phyloP scores from a whole-genome alignment of 2,329 filamentous ascomycete genomes.

The Diaporthe sp. region DNA sequence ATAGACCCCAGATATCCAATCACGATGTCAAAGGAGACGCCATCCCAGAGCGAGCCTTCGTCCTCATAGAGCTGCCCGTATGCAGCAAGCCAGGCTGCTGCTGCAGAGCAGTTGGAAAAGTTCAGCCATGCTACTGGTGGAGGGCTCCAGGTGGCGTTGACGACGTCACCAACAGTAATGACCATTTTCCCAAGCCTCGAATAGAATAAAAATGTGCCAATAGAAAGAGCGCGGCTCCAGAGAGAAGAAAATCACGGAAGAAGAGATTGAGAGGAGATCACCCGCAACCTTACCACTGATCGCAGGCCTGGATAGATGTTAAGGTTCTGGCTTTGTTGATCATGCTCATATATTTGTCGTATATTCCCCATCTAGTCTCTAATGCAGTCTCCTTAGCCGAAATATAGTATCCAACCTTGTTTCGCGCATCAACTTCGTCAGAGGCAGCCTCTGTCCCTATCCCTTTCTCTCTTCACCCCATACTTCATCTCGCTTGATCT shows the following conservation, averaged over 20 bases:
- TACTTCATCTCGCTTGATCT: slow-evolving; percentile 30
- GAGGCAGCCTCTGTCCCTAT: slow-evolving; percentile 12
- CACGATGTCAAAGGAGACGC: slow-evolving; percentile 22
- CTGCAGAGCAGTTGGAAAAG: slow-evolving; percentile 20
- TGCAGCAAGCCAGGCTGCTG: slow-evolving; percentile 23
- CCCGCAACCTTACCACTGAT: slow-evolving; percentile 19
- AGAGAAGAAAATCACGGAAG: slow-evolving; percentile 14
- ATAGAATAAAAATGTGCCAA: background rate
- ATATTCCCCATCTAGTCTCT: slow-evolving; percentile 18
- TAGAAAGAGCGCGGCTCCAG: slow-evolving; percentile 9
- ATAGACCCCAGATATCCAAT: slow-evolving; percentile 27
- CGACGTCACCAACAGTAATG: slow-evolving; percentile 27
- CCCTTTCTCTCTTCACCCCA: slow-evolving; percentile 26
- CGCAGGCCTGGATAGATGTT: slow-evolving; percentile 10
- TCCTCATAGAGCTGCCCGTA: slow-evolving; percentile 19
- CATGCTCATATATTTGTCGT: slow-evolving; percentile 9
- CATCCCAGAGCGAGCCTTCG: slow-evolving; percentile 24
- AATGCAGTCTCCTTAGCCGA: slow-evolving; percentile 22
- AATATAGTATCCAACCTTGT: slow-evolving; percentile 22
- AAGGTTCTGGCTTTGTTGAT: slow-evolving; percentile 10
- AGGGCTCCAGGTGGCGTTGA: slow-evolving; percentile 27
- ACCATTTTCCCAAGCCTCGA: background rate
- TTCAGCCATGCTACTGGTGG: slow-evolving; percentile 27
- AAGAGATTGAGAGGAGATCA: slow-evolving; percentile 25
- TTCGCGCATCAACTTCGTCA: background rate